These are phyloP conservation scores for Casuarina equisetifolia DNA, from an alignment of 306 rosid species.

Conservation along the genomic window DNA sequence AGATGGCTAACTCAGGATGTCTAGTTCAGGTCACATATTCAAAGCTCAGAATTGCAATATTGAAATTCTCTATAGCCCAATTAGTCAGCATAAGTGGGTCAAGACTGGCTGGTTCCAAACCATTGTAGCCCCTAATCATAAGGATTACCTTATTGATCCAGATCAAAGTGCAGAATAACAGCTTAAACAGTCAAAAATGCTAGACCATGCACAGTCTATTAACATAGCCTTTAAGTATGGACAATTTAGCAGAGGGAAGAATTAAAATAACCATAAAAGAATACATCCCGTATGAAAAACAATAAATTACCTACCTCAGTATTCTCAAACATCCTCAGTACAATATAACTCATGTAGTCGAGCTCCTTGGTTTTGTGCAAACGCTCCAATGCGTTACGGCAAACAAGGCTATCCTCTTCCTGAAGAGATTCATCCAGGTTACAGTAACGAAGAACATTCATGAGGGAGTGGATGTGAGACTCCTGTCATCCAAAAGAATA, in stretches of 20 bases:
- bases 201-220: not conserved
- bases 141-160: not conserved
- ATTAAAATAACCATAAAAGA: constrained; percentile 5
- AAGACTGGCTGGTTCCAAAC: not conserved
- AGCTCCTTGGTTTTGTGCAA: constrained; percentile 81
- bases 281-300: not conserved
- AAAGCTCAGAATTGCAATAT: too few relatives aligned
- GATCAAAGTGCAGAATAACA: not conserved
- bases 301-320: constrained; percentile 61
- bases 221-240: not conserved
- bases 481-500: constrained; percentile 56
- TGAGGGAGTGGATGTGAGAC: constrained; percentile 93
- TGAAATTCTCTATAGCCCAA: not conserved
- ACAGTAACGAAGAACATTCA: constrained; percentile 96
- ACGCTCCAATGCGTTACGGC: constrained; percentile 64
- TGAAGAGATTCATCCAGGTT: constrained; percentile 93
- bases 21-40: too few relatives aligned
- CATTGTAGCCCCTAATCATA: not conserved
- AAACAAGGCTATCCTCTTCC: constrained; percentile 82
- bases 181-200: not conserved
- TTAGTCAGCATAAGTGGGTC: not conserved
- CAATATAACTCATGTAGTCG: constrained; percentile 94
- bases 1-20: not conserved
- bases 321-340: constrained; percentile 92
- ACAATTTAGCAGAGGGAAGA: not conserved